These are phyloP conservation scores for Lojkania enalia DNA, from an alignment of 2,329 filamentous ascomycete species.

Conservation along the genomic window DNA sequence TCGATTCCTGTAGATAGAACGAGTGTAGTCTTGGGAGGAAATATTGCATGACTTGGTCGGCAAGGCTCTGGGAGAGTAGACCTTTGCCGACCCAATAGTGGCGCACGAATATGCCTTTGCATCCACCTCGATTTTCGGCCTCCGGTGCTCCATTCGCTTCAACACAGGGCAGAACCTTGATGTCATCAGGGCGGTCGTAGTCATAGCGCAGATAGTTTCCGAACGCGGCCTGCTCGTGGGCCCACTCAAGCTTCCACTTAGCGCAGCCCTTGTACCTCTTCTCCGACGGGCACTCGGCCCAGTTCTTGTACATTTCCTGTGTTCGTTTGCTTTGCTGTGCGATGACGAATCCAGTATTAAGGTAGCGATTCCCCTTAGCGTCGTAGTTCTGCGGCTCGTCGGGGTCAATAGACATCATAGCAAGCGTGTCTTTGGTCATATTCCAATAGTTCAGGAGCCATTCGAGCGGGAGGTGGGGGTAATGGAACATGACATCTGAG, in stretches of 20 bases:
- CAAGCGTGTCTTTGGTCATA: conserved; percentile 49
- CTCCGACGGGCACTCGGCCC: conserved; percentile 44
- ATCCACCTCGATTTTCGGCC: conserved; percentile 37
- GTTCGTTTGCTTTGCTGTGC: conserved; percentile 46
- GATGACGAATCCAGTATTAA: conserved; percentile 53
- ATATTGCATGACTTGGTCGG: conserved; percentile 43
- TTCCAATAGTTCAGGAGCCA: conserved; percentile 58
- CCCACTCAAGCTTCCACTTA: conserved; percentile 41
- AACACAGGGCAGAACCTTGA: conserved; percentile 43
- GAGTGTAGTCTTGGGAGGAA: conserved; percentile 40
- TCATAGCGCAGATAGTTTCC: conserved; percentile 46
- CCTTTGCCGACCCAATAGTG: conserved; percentile 46
- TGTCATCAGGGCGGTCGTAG: conserved; percentile 42
- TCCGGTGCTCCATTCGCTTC: conserved; percentile 45
- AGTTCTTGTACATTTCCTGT: conserved; percentile 44
- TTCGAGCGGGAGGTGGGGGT: conserved; percentile 53
- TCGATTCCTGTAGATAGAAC: conserved; percentile 31
- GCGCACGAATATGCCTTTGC: conserved; percentile 45
- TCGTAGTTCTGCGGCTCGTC: conserved; percentile 49
- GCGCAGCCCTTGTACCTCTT: conserved; percentile 40
- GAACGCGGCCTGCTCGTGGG: conserved; percentile 46
- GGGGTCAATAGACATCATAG: conserved; percentile 54
- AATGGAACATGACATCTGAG: conserved; percentile 54
- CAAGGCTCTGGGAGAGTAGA: conserved; percentile 35
- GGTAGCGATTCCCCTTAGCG: conserved; percentile 43